phyloP scores from a whole-genome alignment of 768 basidiomycete species.

The Collybia sp. region DNA sequence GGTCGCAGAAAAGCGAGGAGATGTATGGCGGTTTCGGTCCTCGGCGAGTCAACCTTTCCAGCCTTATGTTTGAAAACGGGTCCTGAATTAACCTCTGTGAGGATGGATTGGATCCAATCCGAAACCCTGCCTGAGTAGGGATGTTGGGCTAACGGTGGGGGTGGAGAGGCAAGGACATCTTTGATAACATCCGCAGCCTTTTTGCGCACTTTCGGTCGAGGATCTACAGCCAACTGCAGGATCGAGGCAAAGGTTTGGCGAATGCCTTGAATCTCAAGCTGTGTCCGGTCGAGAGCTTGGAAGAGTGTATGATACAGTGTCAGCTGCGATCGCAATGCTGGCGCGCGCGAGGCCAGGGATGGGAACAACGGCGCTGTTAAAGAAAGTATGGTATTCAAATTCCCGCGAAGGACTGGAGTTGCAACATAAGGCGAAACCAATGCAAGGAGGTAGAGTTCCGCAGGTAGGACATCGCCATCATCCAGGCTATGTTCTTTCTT shows the following conservation, averaged over 20 bases:
- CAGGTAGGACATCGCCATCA: conserved; percentile 78
- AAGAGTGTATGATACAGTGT: conserved; percentile 70
- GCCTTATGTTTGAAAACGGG: conserved; percentile 58
- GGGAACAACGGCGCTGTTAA: conserved; percentile 81
- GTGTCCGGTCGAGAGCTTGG: conserved; percentile 62
- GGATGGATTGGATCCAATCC: conserved; percentile 68
- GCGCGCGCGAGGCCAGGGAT: conserved; percentile 55
- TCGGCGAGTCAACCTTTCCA: conserved; percentile 49
- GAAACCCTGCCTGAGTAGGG: conserved; percentile 82
- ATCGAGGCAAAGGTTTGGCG: conserved; percentile 85
- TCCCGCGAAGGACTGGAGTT: conserved; percentile 72
- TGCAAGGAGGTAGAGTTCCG: conserved; percentile 80
- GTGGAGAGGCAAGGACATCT: conserved; percentile 72
- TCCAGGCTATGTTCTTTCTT: conserved; percentile 42
- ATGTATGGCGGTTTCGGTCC: conserved; percentile 74
- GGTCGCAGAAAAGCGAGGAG: conserved; percentile 69
- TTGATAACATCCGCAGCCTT: conserved; percentile 83
- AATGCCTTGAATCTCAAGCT: conserved; percentile 61
- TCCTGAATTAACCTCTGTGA: conserved; percentile 61
- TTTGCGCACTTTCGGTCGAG: conserved; percentile 90
- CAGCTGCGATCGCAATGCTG: conserved; percentile 83
- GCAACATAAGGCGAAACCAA: conserved; percentile 76
- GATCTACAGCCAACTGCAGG: conserved; percentile 79
- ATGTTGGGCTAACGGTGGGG: conserved; percentile 72
- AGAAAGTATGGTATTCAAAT: conserved; percentile 65